Conservation (phyloP, 2,329 filamentous ascomycete genomes). For the Penicillium paneum region DNA sequence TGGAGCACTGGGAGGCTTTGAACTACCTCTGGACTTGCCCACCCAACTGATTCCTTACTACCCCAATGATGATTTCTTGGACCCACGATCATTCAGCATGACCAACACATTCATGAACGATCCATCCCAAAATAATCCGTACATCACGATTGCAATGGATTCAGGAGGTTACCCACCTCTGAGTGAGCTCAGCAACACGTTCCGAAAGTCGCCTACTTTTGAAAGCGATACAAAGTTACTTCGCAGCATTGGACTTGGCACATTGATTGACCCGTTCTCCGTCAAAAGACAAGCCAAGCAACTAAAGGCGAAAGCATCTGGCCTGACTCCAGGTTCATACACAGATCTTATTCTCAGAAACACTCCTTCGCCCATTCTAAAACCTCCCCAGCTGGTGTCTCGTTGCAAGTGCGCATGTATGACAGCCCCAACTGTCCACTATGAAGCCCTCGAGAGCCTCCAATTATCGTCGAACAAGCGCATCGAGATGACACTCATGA, state of each 20-base stretch:
- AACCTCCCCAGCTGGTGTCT: neutral
- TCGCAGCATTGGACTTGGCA: neutral
- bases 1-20: neutral
- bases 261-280: neutral
- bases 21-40: neutral
- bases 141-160: neutral
- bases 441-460: neutral
- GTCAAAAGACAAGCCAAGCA: neutral
- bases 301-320: neutral
- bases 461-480: neutral
- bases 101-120: neutral
- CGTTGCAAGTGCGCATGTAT: neutral
- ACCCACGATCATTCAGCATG: neutral
- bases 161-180: neutral
- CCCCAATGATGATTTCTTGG: neutral
- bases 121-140: too few species aligned
- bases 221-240: neutral
- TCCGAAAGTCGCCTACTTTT: neutral
- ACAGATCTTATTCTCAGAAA: neutral
- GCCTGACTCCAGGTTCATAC: neutral
- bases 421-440: neutral
- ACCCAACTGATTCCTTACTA: neutral
- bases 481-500: slow-evolving; percentile 12
- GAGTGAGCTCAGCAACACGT: neutral
- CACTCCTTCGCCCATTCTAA: neutral